Conservation (phyloP, 1,284 basidiomycete species). For the Volvariella volvacea region DNA sequence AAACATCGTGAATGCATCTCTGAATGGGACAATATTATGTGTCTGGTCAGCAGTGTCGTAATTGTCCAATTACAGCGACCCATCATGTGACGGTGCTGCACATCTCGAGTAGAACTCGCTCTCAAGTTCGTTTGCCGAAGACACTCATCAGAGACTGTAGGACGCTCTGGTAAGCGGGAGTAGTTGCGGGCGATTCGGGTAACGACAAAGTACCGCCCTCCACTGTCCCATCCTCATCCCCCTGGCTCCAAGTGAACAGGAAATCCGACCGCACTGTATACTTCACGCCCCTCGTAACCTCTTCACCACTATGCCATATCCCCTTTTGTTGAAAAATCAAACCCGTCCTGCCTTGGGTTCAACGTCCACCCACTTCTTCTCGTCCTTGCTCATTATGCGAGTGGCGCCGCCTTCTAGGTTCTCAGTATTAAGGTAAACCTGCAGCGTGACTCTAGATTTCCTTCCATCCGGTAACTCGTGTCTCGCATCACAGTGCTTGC, state of each 20-base stretch:
- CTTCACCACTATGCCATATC: constrained; percentile 27
- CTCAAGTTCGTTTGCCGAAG: too few relatives aligned
- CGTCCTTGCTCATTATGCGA: constrained; percentile 16
- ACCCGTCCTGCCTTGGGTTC: constrained; percentile 28
- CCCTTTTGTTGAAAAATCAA: constrained; percentile 29
- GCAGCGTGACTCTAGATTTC: constrained; percentile 24
- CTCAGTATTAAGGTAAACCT: constrained; percentile 28
- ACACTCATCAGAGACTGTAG: too few relatives aligned
- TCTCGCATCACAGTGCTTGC: constrained; percentile 25
- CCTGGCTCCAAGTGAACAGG: constrained; percentile 17
- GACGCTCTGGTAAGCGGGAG: too few relatives aligned
- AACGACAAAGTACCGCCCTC: too few relatives aligned
- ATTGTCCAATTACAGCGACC: too few relatives aligned
- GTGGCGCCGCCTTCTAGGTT: constrained; percentile 27
- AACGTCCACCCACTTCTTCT: constrained; percentile 20
- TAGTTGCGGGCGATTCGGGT: too few relatives aligned
- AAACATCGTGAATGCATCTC: too few relatives aligned
- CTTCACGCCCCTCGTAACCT: constrained; percentile 25
- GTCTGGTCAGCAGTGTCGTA: too few relatives aligned
- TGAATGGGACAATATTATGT: too few relatives aligned
- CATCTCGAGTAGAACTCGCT: too few relatives aligned
- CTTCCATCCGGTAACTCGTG: constrained; percentile 25
- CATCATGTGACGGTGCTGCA: too few relatives aligned
- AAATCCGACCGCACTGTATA: constrained; percentile 28
- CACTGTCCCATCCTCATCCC: too few relatives aligned